Base-by-base conservation (phyloP, 192 early-diverging fungal genomes). In the Coemansia sp. region DNA sequence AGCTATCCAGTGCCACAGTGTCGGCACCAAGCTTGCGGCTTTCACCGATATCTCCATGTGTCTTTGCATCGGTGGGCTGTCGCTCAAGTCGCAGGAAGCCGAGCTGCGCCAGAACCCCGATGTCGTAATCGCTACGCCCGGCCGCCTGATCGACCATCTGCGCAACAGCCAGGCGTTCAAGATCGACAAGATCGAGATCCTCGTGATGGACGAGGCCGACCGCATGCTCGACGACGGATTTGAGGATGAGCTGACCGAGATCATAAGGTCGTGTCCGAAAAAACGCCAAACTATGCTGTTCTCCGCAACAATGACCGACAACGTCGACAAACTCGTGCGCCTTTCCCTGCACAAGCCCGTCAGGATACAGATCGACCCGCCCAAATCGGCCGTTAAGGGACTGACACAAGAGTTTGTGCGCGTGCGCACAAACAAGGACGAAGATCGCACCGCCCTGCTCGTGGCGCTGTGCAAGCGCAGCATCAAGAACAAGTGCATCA, bases 251-350 rank as follows among this genome's bases (percentile, higher is more conserved):
- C 86, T 99, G 53, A 91, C 90, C 16, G 95, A 99, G 75, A 97
- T 99, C 75, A 85, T 99, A 70, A 91, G 90, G 57, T 58, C 89
- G 45, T 92, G 91, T 45, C 97, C 97, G 3, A 86, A 87, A 60
- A 86, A 84, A 46, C 87, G 97, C 51, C 97, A 99, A 72, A 95
- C 96, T 2, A 96, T 99, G 95, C 83, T 99, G 7, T 99, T 99
- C 80, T 99, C 97, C 26, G 97, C 97, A 21, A 99, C 97, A 16
- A 98, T 98, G 97, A 99, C 97, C 8, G 95, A 97, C 71, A 95
- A 96, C 63, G 91, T 97, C 33, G 95, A 99, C 66, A 90, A 97
- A 69, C 85, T 99, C 25, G 91, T 97, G 49, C 90, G 93, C 28
- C 86, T 99, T 64, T 98, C 96, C 2, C 85, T 99, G 52, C 86